Evolutionary conservation across 2,329 filamentous ascomycete species (phyloP), one percentile per base, ranked within the genome.

Genomic region (Herpotrichia juniperi): DNA sequence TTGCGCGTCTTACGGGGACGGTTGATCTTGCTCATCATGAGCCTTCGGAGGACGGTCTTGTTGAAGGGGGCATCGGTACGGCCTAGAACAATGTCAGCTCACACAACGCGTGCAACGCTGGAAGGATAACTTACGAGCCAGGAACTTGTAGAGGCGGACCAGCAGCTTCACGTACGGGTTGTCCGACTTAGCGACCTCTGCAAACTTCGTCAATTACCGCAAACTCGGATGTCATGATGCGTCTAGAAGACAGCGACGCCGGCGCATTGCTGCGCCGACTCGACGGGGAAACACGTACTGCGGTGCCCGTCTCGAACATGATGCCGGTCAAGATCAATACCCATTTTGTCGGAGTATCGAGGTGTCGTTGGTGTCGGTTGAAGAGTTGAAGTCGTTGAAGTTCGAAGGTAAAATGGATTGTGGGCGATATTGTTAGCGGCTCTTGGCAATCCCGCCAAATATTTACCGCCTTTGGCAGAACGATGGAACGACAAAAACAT

Each of bases 1-100:
- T 53, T 40, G 53, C 37, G 53, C 12, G 32, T 56, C 67, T 71
- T 69, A 71, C 68, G 72, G 56, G 74, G 74, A 71, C 93, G 90
- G 90, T 97, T 97, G 83, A 96, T 96, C 81, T 93, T 91, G 79
- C 92, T 96, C 91, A 94, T 96, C 78, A 96, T 96, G 59, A 99
- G 89, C 75, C 94, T 91, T 79, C 93, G 92, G 74, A 99, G 90
- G 76, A 99, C 87, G 74, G 94, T 90, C 86, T 96, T 96, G 90
- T 99, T 99, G 90, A 99, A 99, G 82, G 86, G 86, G 65, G 91
- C 86, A 79, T 97, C 94, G 77, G 94, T 99, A 77, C 94, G 93
- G 82, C 92, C 91, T 96, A 71, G 31, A 17, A 22, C 32, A 39
- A 50, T 48, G 63, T 72, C 58, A 72, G 70, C 67, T 47, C 51